Evolutionary conservation across 441 rosid genomes (phyloP).

Genomic region (Pelargonium fulgidum): DNA sequence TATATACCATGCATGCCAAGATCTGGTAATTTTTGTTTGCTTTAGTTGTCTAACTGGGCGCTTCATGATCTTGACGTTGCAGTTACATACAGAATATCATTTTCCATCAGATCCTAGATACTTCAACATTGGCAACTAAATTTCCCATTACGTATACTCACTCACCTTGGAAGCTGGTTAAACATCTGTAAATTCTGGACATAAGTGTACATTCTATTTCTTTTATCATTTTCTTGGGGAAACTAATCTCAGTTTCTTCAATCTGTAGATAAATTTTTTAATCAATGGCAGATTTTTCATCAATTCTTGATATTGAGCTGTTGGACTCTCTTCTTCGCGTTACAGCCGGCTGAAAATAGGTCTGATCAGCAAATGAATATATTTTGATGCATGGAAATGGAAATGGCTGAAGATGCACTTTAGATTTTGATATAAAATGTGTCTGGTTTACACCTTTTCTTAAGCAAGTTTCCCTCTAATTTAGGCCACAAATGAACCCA

Average conservation of each 20-base stretch:
- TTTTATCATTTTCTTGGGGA: conserved; percentile 12
- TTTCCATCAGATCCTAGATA: conserved; percentile 50
- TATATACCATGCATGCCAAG: not conserved
- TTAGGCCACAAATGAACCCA: too few species aligned
- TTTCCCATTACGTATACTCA: conserved; percentile 14
- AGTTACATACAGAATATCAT: conserved; percentile 45
- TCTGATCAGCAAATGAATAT: too few species aligned
- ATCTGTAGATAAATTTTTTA: conserved; percentile 19
- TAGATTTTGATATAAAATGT: too few species aligned
- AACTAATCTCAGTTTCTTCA: conserved; percentile 6
- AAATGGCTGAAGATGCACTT: too few species aligned
- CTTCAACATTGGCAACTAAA: conserved; percentile 39
- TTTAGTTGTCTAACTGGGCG: not conserved
- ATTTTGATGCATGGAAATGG: too few species aligned
- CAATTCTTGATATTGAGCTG: too few species aligned
- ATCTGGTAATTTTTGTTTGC: not conserved
- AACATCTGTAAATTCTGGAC: conserved; percentile 20
- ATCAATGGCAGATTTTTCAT: too few species aligned
- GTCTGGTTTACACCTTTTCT: too few species aligned
- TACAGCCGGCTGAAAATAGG: too few species aligned
- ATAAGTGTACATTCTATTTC: conserved; percentile 25
- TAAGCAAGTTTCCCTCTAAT: too few species aligned
- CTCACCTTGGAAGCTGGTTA: conserved; percentile 6
- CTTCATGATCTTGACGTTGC: conserved; percentile 25
- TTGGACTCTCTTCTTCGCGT: too few species aligned